Conservation (phyloP, 1,284 basidiomycete species). For the Tausonia pullulans region DNA sequence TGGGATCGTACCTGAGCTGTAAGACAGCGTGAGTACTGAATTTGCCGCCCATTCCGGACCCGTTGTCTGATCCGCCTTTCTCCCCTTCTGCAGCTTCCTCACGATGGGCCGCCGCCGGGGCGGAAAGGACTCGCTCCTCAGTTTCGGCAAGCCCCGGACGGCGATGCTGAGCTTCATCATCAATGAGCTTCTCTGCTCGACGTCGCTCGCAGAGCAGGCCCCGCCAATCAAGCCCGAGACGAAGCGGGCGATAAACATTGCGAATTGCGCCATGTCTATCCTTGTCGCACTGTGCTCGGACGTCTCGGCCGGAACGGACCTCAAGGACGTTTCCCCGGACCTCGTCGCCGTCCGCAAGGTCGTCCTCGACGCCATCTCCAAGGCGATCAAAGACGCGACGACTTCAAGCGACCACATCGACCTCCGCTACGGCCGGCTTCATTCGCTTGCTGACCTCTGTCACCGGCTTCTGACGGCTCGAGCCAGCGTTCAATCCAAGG, state of each 20-base stretch:
- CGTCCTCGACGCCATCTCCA: slow-evolving; percentile 77
- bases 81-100: slow-evolving; percentile 11
- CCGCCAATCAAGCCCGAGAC: slow-evolving; percentile 36
- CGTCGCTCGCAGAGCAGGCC: slow-evolving; percentile 50
- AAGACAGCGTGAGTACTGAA: slow-evolving; percentile 56
- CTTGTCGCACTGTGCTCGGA: slow-evolving; percentile 87
- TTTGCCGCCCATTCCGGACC: not conserved
- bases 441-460: slow-evolving; percentile 78
- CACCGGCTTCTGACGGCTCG: slow-evolving; percentile 75
- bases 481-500: slow-evolving; percentile 43
- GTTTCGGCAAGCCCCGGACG: slow-evolving; percentile 19
- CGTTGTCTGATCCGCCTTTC: not conserved
- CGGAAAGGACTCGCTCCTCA: slow-evolving; percentile 39
- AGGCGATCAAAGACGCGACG: slow-evolving; percentile 71
- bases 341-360: slow-evolving; percentile 77
- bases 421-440: slow-evolving; percentile 73
- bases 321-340: slow-evolving; percentile 65
- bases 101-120: slow-evolving; percentile 50
- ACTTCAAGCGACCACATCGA: slow-evolving; percentile 46
- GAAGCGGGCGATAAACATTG: slow-evolving; percentile 49
- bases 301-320: slow-evolving; percentile 45
- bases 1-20: slow-evolving; percentile 87
- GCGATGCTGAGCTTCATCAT: slow-evolving; percentile 64
- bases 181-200: slow-evolving; percentile 63
- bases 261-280: slow-evolving; percentile 77